Percentiles rank a stretch among this genome's conserved stretches.
phyloP scores from a whole-genome alignment of 2,329 filamentous ascomycete genomes.

The Claviceps monticola region DNA sequence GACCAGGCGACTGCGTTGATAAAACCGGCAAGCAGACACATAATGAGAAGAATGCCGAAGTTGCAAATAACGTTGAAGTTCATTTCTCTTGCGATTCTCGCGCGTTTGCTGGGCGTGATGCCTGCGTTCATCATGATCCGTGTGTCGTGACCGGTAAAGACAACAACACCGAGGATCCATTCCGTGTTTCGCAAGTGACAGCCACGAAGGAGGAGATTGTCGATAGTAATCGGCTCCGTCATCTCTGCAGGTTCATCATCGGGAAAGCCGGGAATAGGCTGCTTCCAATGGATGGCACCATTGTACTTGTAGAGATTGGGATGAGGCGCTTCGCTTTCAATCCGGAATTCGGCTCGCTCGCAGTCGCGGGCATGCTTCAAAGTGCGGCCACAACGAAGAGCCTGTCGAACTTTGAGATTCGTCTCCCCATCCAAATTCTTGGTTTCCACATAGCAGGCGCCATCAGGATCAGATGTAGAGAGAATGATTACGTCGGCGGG shows the following conservation, averaged over 20 bases:
- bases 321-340: slow-evolving; percentile 85
- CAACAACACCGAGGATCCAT: slow-evolving; percentile 83
- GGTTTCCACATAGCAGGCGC: slow-evolving; percentile 93
- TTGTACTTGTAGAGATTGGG: slow-evolving; percentile 93
- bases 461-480: slow-evolving; percentile 85
- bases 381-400: slow-evolving; percentile 68
- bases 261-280: slow-evolving; percentile 50
- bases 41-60: slow-evolving; percentile 74
- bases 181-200: slow-evolving; percentile 92
- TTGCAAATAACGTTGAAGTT: slow-evolving; percentile 98
- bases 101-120: slow-evolving; percentile 84
- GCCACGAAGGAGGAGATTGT: slow-evolving; percentile 86
- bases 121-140: slow-evolving; percentile 99
- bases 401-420: slow-evolving; percentile 88
- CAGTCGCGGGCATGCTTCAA: slow-evolving; percentile 86
- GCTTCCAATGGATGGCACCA: slow-evolving; percentile 76
- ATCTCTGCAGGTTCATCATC: slow-evolving; percentile 56
- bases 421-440: slow-evolving; percentile 98
- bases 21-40: slow-evolving; percentile 78
- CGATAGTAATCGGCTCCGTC: slow-evolving; percentile 87
- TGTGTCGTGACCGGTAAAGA: slow-evolving; percentile 90
- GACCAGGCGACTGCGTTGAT: slow-evolving; percentile 76
- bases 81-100: slow-evolving; percentile 79
- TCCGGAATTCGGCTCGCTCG: slow-evolving; percentile 71
- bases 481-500: slow-evolving; percentile 88